phyloP scores from a whole-genome alignment of 1,284 basidiomycete genomes.

The Mycena citricolor region DNA sequence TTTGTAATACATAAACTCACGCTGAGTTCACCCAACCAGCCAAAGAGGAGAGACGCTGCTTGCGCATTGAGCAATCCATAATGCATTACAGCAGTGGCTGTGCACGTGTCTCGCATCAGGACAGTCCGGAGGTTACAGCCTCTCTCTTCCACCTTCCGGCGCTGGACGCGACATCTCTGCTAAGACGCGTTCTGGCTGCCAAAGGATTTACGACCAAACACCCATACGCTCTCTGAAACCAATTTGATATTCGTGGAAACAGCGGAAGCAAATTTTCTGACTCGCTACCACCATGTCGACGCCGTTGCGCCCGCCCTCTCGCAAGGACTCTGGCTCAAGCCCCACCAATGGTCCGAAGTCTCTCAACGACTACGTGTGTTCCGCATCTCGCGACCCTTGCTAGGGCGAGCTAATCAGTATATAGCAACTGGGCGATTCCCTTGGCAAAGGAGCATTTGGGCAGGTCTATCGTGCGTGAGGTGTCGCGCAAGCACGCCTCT shows the following conservation, averaged over 20 bases:
- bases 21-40: no score
- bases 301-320: constrained; percentile 39
- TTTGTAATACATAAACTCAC: no score
- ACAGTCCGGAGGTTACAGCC: no score
- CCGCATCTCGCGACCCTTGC: constrained; percentile 10
- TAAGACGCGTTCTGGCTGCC: no score
- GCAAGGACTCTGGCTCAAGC: constrained; percentile 36
- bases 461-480: constrained; percentile 83
- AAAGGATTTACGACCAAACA: no score
- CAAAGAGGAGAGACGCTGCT: no score
- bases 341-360: constrained; percentile 43
- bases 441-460: constrained; percentile 93
- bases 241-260: constrained; percentile 21
- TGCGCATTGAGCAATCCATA: no score
- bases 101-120: no score
- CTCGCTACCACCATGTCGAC: constrained; percentile 39
- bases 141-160: no score
- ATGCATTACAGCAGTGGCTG: no score
- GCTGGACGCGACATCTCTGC: no score
- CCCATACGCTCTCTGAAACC: constrained; percentile 20
- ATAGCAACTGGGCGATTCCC: constrained; percentile 91
- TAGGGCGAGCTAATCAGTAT: background rate
- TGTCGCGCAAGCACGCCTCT: background rate
- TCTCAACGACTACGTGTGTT: constrained; percentile 60
- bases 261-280: constrained; percentile 19